Evolutionary conservation across 768 basidiomycete genomes (phyloP).

Genomic region (Mycena floridula): DNA sequence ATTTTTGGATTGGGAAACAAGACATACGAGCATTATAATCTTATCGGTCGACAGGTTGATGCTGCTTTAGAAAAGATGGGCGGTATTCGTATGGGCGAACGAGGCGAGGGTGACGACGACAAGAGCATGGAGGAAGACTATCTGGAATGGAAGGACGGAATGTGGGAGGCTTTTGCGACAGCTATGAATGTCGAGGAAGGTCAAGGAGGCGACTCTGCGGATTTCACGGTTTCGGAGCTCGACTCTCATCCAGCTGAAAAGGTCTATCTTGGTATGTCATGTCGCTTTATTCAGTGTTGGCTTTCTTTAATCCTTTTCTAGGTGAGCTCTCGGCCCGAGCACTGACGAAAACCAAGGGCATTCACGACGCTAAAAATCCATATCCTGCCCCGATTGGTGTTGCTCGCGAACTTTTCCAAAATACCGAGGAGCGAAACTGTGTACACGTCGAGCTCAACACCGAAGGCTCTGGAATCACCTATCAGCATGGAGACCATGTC

Average conservation of each 20-base stretch:
- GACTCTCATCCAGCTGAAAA: slow-evolving; percentile 73
- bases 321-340: slow-evolving; percentile 96
- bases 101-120: slow-evolving; percentile 97
- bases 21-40: slow-evolving; percentile 96
- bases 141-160: slow-evolving; percentile 96
- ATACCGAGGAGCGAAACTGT: slow-evolving; percentile 77
- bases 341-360: slow-evolving; percentile 88
- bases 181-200: slow-evolving; percentile 91
- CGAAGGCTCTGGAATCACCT: slow-evolving; percentile 94
- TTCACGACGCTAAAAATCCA: slow-evolving; percentile 97
- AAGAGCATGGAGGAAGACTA: slow-evolving; percentile 99
- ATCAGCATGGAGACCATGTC: slow-evolving; percentile 97
- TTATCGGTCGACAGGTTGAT: slow-evolving; percentile 80
- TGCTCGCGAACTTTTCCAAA: slow-evolving; percentile 79
- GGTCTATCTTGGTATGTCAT: slow-evolving; percentile 77
- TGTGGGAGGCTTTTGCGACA: slow-evolving; percentile 89
- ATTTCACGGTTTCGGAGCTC: slow-evolving; percentile 88
- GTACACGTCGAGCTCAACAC: slow-evolving; percentile 92
- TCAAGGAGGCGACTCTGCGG: slow-evolving; percentile 89
- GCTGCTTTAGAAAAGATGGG: slow-evolving; percentile 70
- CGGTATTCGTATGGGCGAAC: slow-evolving; percentile 76
- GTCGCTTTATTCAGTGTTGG: background rate
- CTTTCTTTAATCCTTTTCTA: slow-evolving; percentile 21
- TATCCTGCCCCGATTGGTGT: slow-evolving; percentile 77
- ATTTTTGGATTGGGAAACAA: slow-evolving; percentile 89